Percentiles rank a stretch among this genome's conserved stretches.
Conservation (phyloP, 202 grass and related monocot genomes). For the Setaria italica region DNA sequence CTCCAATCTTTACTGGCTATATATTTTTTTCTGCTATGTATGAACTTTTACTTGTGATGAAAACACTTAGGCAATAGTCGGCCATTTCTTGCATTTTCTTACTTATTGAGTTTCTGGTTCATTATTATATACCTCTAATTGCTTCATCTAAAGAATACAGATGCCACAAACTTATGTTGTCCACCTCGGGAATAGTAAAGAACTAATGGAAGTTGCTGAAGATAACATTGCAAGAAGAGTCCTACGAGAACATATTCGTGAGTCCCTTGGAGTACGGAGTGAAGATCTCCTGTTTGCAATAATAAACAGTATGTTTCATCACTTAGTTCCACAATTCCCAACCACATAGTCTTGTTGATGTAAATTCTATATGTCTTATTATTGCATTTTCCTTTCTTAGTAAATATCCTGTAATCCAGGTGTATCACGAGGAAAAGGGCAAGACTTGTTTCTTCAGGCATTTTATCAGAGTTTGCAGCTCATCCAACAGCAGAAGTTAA, state of each 20-base stretch:
- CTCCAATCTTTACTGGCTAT: slow-evolving; percentile 30
- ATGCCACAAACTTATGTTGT: slow-evolving; percentile 97
- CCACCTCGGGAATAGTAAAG: slow-evolving; percentile 93
- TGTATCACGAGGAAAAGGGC: slow-evolving; percentile 96
- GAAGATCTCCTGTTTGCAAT: slow-evolving; percentile 92
- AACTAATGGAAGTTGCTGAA: slow-evolving; percentile 91
- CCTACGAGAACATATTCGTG: slow-evolving; percentile 78
- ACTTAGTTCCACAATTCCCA: slow-evolving; percentile 31
- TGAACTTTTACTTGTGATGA: slow-evolving; percentile 28
- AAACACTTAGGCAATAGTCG: slow-evolving; percentile 17
- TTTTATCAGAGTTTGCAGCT: slow-evolving; percentile 82
- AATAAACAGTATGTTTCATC: slow-evolving; percentile 84
- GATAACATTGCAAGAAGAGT: slow-evolving; percentile 75
- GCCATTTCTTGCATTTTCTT: slow-evolving; percentile 8
- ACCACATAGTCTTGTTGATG: slow-evolving; percentile 24
- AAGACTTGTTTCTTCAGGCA: slow-evolving; percentile 95
- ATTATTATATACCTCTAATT: slow-evolving; percentile 36
- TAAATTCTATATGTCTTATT: slow-evolving; percentile 23
- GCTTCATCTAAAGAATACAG: slow-evolving; percentile 76
- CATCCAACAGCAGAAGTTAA: slow-evolving; percentile 78
- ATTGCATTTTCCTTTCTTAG: slow-evolving; percentile 19
- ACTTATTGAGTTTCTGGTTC: slow-evolving; percentile 30
- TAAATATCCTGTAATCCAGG: slow-evolving; percentile 60
- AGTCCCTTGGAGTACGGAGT: slow-evolving; percentile 66
- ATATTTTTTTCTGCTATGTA: slow-evolving; percentile 18